These are phyloP conservation scores for Phytophthora vignae DNA, from an alignment of 352 stramenopile species.

Conservation along the genomic window DNA sequence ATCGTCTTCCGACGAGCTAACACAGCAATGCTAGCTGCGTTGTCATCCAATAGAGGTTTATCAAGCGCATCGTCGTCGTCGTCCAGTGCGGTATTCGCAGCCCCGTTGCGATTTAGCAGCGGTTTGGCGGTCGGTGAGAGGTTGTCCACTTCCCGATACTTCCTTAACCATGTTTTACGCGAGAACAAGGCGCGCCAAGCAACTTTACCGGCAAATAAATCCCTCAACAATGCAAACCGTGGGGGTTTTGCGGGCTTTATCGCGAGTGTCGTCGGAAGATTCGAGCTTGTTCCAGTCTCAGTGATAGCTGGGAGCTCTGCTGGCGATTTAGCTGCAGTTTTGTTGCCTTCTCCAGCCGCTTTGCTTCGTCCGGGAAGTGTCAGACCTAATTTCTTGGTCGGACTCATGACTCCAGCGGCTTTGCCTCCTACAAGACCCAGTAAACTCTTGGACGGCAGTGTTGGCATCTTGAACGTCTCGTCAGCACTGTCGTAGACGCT, in stretches of 20 bases:
- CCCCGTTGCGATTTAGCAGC: constrained; percentile 22
- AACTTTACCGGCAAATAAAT: constrained; percentile 39
- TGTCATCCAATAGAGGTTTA: constrained; percentile 28
- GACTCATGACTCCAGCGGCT: constrained; percentile 20
- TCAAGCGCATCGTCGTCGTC: constrained; percentile 25
- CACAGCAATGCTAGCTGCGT: constrained; percentile 21
- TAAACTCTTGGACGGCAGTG: constrained; percentile 65
- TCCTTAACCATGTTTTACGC: constrained; percentile 58
- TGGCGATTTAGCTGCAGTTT: constrained; percentile 6
- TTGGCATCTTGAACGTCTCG: constrained; percentile 85
- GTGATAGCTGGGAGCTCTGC: constrained; percentile 8
- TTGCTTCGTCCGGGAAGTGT: constrained; percentile 26
- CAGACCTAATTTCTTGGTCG: constrained; percentile 26
- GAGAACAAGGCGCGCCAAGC: constrained; percentile 51
- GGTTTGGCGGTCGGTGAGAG: constrained; percentile 32
- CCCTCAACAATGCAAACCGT: constrained; percentile 50
- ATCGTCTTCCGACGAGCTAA: constrained; percentile 34
- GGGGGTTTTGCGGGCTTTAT: constrained; percentile 18
- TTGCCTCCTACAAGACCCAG: constrained; percentile 26
- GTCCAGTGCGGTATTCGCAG: constrained; percentile 14
- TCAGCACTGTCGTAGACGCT: constrained; percentile 64
- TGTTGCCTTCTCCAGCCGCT: constrained; percentile 6
- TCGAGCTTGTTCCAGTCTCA: constrained; percentile 7
- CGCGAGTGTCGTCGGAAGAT: constrained; percentile 10
- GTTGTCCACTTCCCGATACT: constrained; percentile 59